These are phyloP conservation scores for Chlorella vulgaris DNA, from an alignment of 139 green algal genomes.

Conservation along the genomic window DNA sequence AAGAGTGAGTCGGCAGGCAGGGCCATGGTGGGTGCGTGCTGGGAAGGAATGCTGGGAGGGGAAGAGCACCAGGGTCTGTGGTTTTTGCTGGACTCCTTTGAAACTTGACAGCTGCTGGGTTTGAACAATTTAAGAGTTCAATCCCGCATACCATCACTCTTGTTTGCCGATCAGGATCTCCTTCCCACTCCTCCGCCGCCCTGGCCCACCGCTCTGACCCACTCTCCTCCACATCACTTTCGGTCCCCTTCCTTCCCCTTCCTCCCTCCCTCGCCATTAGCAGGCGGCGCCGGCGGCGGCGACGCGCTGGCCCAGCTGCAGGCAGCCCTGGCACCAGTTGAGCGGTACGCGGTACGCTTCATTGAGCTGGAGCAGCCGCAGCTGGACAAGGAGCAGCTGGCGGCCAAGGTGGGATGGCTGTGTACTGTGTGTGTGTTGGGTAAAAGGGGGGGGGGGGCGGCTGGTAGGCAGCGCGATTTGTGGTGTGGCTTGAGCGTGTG, in stretches of 20 bases:
- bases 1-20: background rate
- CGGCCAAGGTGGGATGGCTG: constrained; percentile 7
- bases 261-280: background rate
- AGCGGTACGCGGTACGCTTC: constrained; percentile 69
- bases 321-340: constrained; percentile 58
- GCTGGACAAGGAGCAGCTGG: constrained; percentile 27
- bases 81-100: no score
- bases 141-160: no score
- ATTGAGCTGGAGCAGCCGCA: constrained; percentile 43
- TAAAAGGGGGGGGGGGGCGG: no score
- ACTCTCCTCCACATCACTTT: background rate
- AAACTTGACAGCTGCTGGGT: no score
- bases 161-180: no score
- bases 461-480: no score
- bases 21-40: no score
- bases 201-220: background rate
- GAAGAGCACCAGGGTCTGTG: no score
- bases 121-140: no score
- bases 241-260: background rate
- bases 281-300: constrained; percentile 15
- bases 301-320: constrained; percentile 46
- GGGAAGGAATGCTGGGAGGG: no score
- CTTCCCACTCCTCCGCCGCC: background rate
- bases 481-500: no score
- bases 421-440: background rate